Percentiles rank a stretch among this genome's conserved stretches.
phyloP scores from a whole-genome alignment of 805 yeast species.

The Teunomyces cretensis region DNA sequence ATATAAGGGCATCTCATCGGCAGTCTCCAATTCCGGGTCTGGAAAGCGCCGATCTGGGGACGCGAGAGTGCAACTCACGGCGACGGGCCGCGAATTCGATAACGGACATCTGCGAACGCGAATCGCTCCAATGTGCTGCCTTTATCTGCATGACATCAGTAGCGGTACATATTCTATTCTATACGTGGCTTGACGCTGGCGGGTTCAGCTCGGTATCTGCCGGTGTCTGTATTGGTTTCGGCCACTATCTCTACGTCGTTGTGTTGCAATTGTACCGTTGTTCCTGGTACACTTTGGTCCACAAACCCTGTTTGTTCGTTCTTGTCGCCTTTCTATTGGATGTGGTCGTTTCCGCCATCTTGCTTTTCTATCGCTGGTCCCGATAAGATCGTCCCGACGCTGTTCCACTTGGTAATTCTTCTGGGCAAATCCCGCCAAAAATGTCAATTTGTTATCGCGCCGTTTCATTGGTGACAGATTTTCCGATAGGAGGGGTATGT shows the following conservation, averaged over 20 bases:
- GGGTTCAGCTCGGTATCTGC: no score
- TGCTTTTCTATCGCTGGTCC: no score
- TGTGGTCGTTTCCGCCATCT: no score
- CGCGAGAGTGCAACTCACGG: constrained; percentile 6
- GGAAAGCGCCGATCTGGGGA: background rate
- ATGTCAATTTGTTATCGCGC: constrained; percentile 1
- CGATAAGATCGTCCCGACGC: no score
- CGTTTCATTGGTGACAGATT: constrained; percentile 2
- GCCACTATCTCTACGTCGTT: no score
- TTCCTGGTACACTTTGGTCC: no score
- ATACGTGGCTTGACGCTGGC: no score
- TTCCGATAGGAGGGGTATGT: background rate
- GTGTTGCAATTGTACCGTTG: no score
- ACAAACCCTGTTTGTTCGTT: no score
- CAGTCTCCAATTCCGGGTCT: background rate
- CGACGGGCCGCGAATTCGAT: constrained; percentile 9
- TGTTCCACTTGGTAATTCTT: no score
- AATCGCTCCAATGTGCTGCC: constrained; percentile 1
- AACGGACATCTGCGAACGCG: background rate
- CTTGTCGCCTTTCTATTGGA: no score
- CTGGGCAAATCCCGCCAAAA: background rate
- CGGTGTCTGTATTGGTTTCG: no score
- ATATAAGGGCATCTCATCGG: constrained; percentile 1
- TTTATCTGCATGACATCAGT: constrained; percentile 1
- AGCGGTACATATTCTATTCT: background rate